phyloP scores from a whole-genome alignment of 345 rosid species.

The Toxicodendron radicans region DNA sequence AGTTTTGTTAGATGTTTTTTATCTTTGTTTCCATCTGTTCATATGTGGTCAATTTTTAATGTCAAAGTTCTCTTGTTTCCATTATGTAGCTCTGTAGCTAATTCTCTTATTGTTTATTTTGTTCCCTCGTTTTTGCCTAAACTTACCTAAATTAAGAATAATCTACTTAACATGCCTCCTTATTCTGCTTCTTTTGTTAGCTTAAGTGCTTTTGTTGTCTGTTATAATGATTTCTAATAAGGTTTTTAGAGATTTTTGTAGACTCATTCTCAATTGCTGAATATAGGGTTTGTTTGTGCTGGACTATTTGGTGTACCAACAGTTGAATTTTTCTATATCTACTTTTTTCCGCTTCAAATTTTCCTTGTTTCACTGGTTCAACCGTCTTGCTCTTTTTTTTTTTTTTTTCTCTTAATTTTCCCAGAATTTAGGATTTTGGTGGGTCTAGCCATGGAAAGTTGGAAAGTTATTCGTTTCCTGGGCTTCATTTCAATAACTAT shows the following conservation, averaged over 20 bases:
- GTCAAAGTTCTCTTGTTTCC: neutral
- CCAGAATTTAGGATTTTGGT: slow-evolving; percentile 13
- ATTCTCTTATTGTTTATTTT: neutral
- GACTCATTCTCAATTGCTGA: neutral
- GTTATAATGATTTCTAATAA: neutral
- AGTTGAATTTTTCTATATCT: neutral
- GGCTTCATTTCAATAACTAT: slow-evolving; percentile 32
- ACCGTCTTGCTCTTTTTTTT: neutral
- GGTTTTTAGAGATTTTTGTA: neutral
- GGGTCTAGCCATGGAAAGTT: slow-evolving; percentile 39
- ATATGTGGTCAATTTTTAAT: neutral
- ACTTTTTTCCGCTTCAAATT: too few relatives aligned
- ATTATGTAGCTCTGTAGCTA: too few relatives aligned
- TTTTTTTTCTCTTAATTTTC: neutral
- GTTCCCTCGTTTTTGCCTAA: neutral
- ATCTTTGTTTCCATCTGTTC: neutral
- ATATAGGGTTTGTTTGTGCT: too few relatives aligned
- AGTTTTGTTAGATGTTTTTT: neutral
- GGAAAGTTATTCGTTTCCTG: slow-evolving; percentile 19
- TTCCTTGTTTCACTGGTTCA: too few relatives aligned
- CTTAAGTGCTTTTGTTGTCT: too few relatives aligned
- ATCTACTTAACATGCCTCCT: slow-evolving; percentile 8
- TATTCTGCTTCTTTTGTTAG: slow-evolving; percentile 3
- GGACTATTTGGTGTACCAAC: neutral
- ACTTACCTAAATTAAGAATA: slow-evolving; percentile 5